phyloP scores from a whole-genome alignment of 768 basidiomycete genomes.

The Boletus pseudo-olivaceus region DNA sequence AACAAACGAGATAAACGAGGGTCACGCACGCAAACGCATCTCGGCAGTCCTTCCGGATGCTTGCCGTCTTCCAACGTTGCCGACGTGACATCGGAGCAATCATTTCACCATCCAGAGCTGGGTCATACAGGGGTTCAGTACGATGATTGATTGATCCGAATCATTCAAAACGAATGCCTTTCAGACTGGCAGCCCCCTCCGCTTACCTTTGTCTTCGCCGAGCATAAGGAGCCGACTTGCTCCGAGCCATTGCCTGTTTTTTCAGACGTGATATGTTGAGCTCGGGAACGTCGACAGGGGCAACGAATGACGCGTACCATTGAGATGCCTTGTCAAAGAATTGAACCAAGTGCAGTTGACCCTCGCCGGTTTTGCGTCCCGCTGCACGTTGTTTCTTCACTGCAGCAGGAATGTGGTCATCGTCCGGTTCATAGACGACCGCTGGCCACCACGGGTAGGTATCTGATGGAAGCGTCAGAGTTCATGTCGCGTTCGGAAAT shows the following conservation, averaged over 20 bases:
- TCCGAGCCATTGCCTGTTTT: conserved; percentile 54
- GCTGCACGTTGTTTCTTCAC: conserved; percentile 28
- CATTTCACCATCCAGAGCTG: conserved; percentile 66
- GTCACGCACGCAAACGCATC: conserved; percentile 58
- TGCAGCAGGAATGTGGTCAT: conserved; percentile 49
- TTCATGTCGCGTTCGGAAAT: not conserved
- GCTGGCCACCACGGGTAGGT: conserved; percentile 90
- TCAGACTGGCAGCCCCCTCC: not conserved
- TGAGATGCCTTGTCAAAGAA: conserved; percentile 71
- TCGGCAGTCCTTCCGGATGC: conserved; percentile 52
- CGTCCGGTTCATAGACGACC: conserved; percentile 63
- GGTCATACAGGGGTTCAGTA: not conserved
- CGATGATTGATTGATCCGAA: too few relatives aligned
- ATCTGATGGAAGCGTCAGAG: conserved; percentile 38
- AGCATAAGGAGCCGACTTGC: conserved; percentile 57
- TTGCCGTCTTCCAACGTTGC: conserved; percentile 59
- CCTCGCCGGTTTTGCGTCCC: conserved; percentile 36
- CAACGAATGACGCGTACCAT: conserved; percentile 43
- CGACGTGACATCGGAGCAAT: conserved; percentile 46
- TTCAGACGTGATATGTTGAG: not conserved
- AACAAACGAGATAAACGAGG: not conserved
- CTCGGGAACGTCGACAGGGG: not conserved
- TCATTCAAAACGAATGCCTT: not conserved
- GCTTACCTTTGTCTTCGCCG: conserved; percentile 66
- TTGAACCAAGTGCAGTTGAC: conserved; percentile 60